A percentile compares a stretch with the other conserved stretches of the same genome.
Conservation (phyloP, 441 rosid species). For the Flueggea neowawraea region DNA sequence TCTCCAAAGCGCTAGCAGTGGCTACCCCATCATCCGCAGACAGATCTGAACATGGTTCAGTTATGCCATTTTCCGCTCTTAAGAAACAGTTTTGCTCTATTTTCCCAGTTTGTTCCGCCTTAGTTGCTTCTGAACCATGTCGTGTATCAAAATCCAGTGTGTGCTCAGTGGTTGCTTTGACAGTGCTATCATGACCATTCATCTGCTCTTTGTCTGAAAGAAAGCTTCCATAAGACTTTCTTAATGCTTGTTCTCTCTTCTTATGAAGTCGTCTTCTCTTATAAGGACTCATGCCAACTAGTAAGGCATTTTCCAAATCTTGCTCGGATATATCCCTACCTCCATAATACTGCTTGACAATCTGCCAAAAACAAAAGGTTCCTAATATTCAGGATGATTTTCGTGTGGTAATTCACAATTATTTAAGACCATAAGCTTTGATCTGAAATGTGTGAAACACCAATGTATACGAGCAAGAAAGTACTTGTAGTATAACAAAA, state of each 20-base stretch:
- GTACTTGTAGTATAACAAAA: too few relatives aligned
- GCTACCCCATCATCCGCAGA: slow-evolving; percentile 12
- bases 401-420: too few relatives aligned
- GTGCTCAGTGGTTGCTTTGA: slow-evolving; percentile 12
- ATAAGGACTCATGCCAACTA: slow-evolving; percentile 86
- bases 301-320: slow-evolving; percentile 84
- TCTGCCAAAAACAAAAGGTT: slow-evolving; percentile 33
- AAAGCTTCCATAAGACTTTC: slow-evolving; percentile 20
- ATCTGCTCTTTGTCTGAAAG: slow-evolving; percentile 28
- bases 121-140: slow-evolving; percentile 13
- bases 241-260: slow-evolving; percentile 55
- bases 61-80: slow-evolving; percentile 17
- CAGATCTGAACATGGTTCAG: background rate
- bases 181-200: slow-evolving; percentile 6
- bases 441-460: too few relatives aligned
- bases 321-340: slow-evolving; percentile 77
- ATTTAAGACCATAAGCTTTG: too few relatives aligned
- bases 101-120: slow-evolving; percentile 12
- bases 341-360: slow-evolving; percentile 76
- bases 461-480: too few relatives aligned
- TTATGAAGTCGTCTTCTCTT: slow-evolving; percentile 67
- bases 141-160: slow-evolving; percentile 14
- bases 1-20: slow-evolving; percentile 14
- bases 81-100: slow-evolving; percentile 18
- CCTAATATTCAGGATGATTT: too few relatives aligned